A percentile compares a stretch with the other conserved stretches of the same genome.
These are phyloP conservation scores for Carex cristatella DNA, from an alignment of 176 grass and related monocot species.

Conservation along the genomic window DNA sequence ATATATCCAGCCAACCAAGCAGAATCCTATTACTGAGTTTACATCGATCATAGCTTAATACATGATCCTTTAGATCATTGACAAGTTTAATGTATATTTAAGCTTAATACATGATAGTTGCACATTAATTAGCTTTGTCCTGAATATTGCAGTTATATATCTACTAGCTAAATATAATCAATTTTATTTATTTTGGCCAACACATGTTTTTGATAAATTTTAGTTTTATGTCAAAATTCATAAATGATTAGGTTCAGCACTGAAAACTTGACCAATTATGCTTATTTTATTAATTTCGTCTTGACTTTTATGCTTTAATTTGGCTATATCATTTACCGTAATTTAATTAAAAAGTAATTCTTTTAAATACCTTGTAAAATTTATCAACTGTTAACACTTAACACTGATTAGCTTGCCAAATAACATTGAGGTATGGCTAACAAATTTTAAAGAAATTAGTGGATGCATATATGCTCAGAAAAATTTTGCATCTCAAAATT, in stretches of 20 bases:
- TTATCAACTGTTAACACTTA: neutral
- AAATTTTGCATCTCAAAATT: neutral
- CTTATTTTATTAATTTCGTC: neutral
- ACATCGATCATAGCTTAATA: too few species aligned
- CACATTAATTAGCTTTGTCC: neutral
- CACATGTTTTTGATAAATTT: neutral
- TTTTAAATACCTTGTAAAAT: neutral
- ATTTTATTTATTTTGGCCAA: neutral
- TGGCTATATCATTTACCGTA: neutral
- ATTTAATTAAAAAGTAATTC: neutral
- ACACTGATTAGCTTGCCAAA: neutral
- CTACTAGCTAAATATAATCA: neutral
- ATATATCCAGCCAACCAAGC: neutral
- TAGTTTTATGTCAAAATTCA: neutral
- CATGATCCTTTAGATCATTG: too few species aligned
- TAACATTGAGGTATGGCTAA: neutral
- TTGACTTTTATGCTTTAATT: neutral
- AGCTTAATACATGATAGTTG: neutral
- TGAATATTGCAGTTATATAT: neutral
- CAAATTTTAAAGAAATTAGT: neutral
- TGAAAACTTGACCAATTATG: neutral
- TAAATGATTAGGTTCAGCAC: neutral
- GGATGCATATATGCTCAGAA: neutral
- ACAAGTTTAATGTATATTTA: neutral
- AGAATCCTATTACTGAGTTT: too few species aligned